phyloP scores from a whole-genome alignment of 495 filamentous ascomycete genomes.

The Neurospora tetrasperma region DNA sequence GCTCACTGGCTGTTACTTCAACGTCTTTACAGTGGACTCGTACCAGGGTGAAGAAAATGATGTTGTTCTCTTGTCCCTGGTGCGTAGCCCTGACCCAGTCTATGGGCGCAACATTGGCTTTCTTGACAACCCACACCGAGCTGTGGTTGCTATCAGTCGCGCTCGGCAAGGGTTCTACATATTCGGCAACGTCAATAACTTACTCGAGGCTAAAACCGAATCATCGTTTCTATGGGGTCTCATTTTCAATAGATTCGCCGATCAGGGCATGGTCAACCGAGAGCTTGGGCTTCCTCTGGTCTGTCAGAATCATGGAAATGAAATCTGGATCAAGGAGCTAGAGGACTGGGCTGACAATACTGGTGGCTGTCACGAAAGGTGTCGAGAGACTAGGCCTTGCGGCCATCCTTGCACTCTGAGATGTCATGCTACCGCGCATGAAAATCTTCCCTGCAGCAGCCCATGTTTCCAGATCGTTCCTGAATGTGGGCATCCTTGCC shows the following conservation, averaged over 20 bases:
- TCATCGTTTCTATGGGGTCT: constrained; percentile 31
- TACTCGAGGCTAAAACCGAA: constrained; percentile 28
- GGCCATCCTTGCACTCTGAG: constrained; percentile 33
- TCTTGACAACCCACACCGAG: constrained; percentile 61
- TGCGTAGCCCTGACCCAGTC: constrained; percentile 45
- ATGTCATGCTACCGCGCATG: constrained; percentile 46
- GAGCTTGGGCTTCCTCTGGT: constrained; percentile 27
- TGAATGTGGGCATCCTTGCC: constrained; percentile 53
- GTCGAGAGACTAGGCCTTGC: constrained; percentile 32
- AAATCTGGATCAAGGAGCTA: constrained; percentile 31
- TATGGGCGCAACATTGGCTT: constrained; percentile 50
- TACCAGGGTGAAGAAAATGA: constrained; percentile 96
- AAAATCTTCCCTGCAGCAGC: constrained; percentile 51
- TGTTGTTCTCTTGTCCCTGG: constrained; percentile 72
- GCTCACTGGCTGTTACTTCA: constrained; percentile 42
- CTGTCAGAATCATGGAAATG: constrained; percentile 28
- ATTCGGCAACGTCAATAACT: constrained; percentile 62
- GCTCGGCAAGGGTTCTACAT: constrained; percentile 80
- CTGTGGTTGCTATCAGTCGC: constrained; percentile 82
- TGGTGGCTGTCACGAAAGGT: constrained; percentile 50
- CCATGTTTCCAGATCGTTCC: constrained; percentile 46
- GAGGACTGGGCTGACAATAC: constrained; percentile 41
- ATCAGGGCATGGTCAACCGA: constrained; percentile 14
- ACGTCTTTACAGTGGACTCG: constrained; percentile 78
- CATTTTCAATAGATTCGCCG: constrained; percentile 24